phyloP scores from a whole-genome alignment of 495 filamentous ascomycete species.

The Podospora pseudopauciseta region DNA sequence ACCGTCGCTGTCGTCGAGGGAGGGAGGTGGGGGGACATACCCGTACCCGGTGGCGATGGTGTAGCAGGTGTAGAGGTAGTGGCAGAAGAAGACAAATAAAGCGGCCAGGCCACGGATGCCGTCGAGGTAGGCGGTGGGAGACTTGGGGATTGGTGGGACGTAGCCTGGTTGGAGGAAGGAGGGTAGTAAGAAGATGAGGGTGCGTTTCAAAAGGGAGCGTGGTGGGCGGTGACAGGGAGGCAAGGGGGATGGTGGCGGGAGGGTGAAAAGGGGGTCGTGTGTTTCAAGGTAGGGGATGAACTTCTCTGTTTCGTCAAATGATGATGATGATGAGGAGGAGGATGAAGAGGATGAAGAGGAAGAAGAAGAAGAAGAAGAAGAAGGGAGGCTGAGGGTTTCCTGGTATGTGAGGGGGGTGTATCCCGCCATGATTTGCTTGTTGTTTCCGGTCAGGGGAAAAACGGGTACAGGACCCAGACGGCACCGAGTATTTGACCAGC shows the following conservation, averaged over 20 bases:
- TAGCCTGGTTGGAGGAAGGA: conserved; percentile 26
- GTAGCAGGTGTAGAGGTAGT: conserved; percentile 46
- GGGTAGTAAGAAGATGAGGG: not conserved
- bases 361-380: not conserved
- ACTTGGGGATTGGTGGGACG: not conserved
- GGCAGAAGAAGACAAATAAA: conserved; percentile 55
- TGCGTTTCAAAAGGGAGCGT: not conserved
- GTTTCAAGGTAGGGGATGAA: not conserved
- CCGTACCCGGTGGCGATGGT: conserved; percentile 43
- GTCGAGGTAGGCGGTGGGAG: conserved; percentile 54
- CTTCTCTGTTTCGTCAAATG: not conserved
- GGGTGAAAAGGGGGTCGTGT: not conserved
- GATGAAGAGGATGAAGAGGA: not conserved
- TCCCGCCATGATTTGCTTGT: not conserved
- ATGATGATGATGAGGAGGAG: not conserved
- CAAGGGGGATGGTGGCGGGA: not conserved
- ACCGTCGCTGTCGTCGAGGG: not conserved
- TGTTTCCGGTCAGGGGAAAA: not conserved
- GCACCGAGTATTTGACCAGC: not conserved
- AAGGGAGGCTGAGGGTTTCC: not conserved
- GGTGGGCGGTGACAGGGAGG: conserved; percentile 8
- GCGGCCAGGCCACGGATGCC: conserved; percentile 58
- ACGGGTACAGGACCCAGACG: not conserved
- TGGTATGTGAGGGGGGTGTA: not conserved
- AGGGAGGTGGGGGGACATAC: not conserved